Conservation (phyloP, 2,329 filamentous ascomycete species). For the Talaromyces sp. region DNA sequence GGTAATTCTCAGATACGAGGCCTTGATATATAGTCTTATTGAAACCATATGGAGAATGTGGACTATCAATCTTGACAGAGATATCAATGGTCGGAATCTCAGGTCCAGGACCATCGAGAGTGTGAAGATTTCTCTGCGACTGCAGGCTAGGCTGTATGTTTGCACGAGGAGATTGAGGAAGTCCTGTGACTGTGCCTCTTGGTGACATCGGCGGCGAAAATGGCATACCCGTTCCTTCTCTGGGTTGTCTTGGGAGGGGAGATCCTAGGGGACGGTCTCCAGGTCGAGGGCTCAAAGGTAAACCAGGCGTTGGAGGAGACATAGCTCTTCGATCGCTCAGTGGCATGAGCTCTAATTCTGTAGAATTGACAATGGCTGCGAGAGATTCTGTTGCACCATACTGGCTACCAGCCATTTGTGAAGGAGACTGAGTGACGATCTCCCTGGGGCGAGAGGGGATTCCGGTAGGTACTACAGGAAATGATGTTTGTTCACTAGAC, state of each 20-base stretch:
- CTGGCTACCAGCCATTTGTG: constrained; percentile 22
- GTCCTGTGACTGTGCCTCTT: constrained; percentile 47
- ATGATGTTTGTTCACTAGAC: constrained; percentile 36
- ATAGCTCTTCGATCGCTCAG: constrained; percentile 36
- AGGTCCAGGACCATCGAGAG: constrained; percentile 18
- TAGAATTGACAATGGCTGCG: constrained; percentile 32
- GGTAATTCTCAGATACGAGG: constrained; percentile 79
- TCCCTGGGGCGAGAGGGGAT: constrained; percentile 61
- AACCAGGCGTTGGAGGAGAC: constrained; percentile 55
- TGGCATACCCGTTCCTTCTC: constrained; percentile 47
- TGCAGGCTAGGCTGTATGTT: constrained; percentile 64
- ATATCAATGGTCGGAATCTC: constrained; percentile 38
- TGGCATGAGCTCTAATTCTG: constrained; percentile 22
- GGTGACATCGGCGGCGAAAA: constrained; percentile 69
- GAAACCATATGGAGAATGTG: constrained; percentile 26
- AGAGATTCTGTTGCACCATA: constrained; percentile 28
- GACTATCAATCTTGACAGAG: constrained; percentile 34
- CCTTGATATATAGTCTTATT: constrained; percentile 65
- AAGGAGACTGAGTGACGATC: constrained; percentile 34
- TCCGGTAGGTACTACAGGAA: constrained; percentile 18
- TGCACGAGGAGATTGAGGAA: constrained; percentile 67
- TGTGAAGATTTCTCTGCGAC: constrained; percentile 16
- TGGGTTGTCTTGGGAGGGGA: constrained; percentile 56
- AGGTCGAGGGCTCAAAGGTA: constrained; percentile 61
- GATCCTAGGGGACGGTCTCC: constrained; percentile 58